Percentiles rank a stretch among this genome's conserved stretches.
Evolutionary conservation across 371 early-diverging fungal species (phyloP).

Genomic region (Massospora cicadina): DNA sequence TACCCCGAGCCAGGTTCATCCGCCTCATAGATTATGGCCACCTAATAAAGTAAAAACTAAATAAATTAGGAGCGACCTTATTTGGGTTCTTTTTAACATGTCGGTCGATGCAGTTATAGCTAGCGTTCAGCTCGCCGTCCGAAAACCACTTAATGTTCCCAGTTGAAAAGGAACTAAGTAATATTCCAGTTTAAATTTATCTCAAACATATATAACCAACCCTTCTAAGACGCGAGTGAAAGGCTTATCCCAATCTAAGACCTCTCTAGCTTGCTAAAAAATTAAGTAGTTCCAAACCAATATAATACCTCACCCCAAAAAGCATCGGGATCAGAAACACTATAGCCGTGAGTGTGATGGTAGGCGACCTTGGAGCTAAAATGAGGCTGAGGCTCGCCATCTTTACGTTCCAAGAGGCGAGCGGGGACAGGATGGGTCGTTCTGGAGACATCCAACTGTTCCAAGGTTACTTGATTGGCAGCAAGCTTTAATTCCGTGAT

Average conservation of each 20-base stretch:
- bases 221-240: slow-evolving; percentile 8
- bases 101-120: slow-evolving; percentile 94
- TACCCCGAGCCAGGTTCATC: slow-evolving; percentile 65
- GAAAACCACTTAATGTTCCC: slow-evolving; percentile 87
- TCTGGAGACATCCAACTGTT: neutral
- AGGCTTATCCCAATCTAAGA: slow-evolving; percentile 7
- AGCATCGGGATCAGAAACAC: slow-evolving; percentile 52
- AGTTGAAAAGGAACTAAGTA: slow-evolving; percentile 22
- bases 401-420: slow-evolving; percentile 26
- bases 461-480: neutral
- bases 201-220: neutral
- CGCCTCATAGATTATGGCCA: slow-evolving; percentile 79
- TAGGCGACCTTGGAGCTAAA: slow-evolving; percentile 60
- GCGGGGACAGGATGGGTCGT: slow-evolving; percentile 25
- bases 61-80: slow-evolving; percentile 18
- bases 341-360: slow-evolving; percentile 50
- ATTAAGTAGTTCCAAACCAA: slow-evolving; percentile 9
- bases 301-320: slow-evolving; percentile 65
- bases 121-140: slow-evolving; percentile 84
- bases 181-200: neutral
- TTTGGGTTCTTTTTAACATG: slow-evolving; percentile 55
- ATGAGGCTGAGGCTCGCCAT: slow-evolving; percentile 34
- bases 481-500: neutral
- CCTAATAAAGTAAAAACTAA: slow-evolving; percentile 18
- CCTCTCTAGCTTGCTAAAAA: slow-evolving; percentile 11